Percentiles rank a stretch among this genome's conserved stretches.
Conservation (phyloP, 2,329 filamentous ascomycete genomes). For the Trichophyton benhamiae region DNA sequence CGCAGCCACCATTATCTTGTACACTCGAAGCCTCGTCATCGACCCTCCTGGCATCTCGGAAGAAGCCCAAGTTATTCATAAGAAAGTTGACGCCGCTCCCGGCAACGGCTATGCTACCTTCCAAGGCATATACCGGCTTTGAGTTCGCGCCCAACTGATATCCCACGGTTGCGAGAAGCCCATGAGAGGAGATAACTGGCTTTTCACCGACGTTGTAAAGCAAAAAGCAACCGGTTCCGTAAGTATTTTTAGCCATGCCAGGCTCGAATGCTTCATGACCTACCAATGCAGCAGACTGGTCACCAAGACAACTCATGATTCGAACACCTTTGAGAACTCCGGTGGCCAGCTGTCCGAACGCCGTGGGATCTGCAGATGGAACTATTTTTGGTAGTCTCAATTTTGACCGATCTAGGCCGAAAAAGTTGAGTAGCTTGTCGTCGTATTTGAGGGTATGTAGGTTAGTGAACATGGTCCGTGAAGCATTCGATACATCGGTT, state of each 20-base stretch:
- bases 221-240: constrained; percentile 80
- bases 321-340: constrained; percentile 57
- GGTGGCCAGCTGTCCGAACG: constrained; percentile 54
- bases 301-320: constrained; percentile 75
- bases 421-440: constrained; percentile 63
- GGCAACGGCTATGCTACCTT: constrained; percentile 72
- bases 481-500: constrained; percentile 79
- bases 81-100: constrained; percentile 69
- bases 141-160: constrained; percentile 64
- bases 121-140: constrained; percentile 65
- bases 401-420: constrained; percentile 59
- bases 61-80: constrained; percentile 53
- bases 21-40: constrained; percentile 53
- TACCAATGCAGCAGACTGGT: constrained; percentile 76
- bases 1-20: constrained; percentile 66
- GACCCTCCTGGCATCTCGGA: constrained; percentile 50
- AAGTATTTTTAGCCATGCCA: constrained; percentile 80
- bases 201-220: constrained; percentile 78
- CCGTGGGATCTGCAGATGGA: constrained; percentile 60
- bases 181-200: constrained; percentile 73
- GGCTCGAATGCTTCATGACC: constrained; percentile 74
- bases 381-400: constrained; percentile 71
- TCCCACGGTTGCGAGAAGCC: constrained; percentile 73
- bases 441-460: constrained; percentile 70
- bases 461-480: constrained; percentile 91